These are phyloP conservation scores for Trebouxia gelatinosa DNA, from an alignment of 163 green algal species.

Conservation along the genomic window DNA sequence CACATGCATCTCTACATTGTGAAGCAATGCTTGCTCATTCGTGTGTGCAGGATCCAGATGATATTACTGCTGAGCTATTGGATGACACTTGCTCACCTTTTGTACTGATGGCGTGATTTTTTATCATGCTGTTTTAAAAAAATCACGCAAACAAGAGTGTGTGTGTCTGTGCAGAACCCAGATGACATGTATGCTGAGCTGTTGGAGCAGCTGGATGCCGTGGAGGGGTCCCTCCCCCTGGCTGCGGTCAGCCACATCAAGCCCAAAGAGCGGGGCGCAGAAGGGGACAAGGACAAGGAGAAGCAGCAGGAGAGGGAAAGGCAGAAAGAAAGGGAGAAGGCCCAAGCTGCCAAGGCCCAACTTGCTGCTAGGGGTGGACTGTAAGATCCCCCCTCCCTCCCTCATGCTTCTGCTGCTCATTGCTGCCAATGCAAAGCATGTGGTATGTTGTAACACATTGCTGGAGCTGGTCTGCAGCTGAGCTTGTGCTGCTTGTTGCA, in stretches of 20 bases:
- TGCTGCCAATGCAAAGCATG: no score
- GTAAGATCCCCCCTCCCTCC: background rate
- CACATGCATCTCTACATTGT: no score
- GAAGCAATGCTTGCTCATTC: no score
- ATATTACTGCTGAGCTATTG: no score
- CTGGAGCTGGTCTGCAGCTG: no score
- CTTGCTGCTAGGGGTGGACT: conserved; percentile 47
- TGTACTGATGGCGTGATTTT: no score
- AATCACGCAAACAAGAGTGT: background rate
- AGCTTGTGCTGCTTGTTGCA: no score
- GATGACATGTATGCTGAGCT: conserved; percentile 67
- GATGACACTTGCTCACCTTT: no score
- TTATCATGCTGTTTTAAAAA: no score
- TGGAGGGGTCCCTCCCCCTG: conserved; percentile 48
- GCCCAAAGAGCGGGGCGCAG: conserved; percentile 44
- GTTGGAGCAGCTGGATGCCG: conserved; percentile 75
- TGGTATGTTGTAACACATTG: no score
- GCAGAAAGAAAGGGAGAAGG: conserved; percentile 72
- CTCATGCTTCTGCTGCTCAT: no score
- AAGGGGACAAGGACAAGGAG: conserved; percentile 54
- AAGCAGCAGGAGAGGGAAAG: conserved; percentile 65
- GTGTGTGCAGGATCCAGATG: no score
- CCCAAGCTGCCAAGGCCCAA: conserved; percentile 73
- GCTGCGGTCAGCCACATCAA: conserved; percentile 32
- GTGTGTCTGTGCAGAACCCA: conserved; percentile 37